Base-by-base conservation (phyloP, 2,329 filamentous ascomycete species). In the Coniochaeta sp. region DNA sequence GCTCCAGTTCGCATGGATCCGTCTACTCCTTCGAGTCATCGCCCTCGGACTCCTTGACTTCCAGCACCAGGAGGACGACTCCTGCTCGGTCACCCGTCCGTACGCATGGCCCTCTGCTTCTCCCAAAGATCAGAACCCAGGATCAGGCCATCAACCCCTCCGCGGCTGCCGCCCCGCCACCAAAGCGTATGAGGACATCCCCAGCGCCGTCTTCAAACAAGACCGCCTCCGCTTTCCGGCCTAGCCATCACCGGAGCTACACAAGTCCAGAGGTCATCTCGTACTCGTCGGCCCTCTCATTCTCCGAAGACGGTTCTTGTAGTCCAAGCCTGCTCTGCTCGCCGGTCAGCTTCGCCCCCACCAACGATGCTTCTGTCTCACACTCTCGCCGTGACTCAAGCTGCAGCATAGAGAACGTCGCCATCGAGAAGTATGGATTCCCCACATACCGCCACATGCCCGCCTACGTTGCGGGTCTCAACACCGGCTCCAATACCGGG, bases 61-160 rank as follows among this genome's bases (percentile, higher is more conserved):
- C 58, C 47, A 66, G 81, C 71, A 87, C 85, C 18, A 76, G 79
- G 58, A 75, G 82, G 60, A 86, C 84, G 50, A 91, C 87, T 12
- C 87, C 88, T 33, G 71, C 77, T 35, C 73, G 77, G 57, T 87
- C 87, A 30, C 87, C 89, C 54, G 81, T 91, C 60, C 80, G 85
- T 55, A 86, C 89, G 55, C 86, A 91, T 70, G 89, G 89, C 50
- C 89, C 89, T 49, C 75, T 89, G 48, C 75, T 95, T 54, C 77
- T 95, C 28, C 90, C 90, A 63, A 94, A 91, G 77, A 91, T 95
- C 71, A 82, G 90, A 55, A 82, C 82, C 35, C 90, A 94, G 70
- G 90, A 95, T 70, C 87, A 92, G 69, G 78, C 85, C 55, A 80
- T 90, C 55, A 82, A 85, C 58, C 79, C 79, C 35, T 73, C 58